phyloP scores from a whole-genome alignment of 495 filamentous ascomycete species.

The Cercophora sp. region DNA sequence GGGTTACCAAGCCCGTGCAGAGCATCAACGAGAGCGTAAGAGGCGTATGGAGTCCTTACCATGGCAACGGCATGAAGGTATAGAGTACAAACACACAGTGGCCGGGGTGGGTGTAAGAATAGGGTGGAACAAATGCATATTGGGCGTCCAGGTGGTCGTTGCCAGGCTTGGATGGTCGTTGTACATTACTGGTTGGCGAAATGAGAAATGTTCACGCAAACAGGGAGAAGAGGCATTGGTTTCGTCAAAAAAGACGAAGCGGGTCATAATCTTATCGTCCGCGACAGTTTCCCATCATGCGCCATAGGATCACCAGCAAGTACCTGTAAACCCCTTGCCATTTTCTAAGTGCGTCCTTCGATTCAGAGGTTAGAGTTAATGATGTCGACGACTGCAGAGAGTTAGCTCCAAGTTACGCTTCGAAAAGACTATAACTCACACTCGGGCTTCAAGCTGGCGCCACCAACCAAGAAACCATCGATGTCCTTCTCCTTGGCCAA shows the following conservation, averaged over 20 bases:
- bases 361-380: conserved; percentile 52
- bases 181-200: not conserved
- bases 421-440: conserved; percentile 55
- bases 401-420: no score
- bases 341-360: not conserved
- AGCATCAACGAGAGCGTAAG: conserved; percentile 90
- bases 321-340: no score
- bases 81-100: no score
- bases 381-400: conserved; percentile 51
- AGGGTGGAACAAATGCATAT: conserved; percentile 12
- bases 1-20: conserved; percentile 72
- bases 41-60: conserved; percentile 92
- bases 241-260: no score
- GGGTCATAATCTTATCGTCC: no score
- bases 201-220: no score
- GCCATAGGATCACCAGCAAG: no score
- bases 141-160: not conserved
- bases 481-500: conserved; percentile 88
- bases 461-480: conserved; percentile 97
- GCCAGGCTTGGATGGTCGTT: not conserved
- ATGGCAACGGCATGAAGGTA: conserved; percentile 56
- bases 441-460: conserved; percentile 96
- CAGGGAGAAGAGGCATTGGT: no score
- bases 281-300: no score
- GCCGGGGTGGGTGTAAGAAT: not conserved